Base-by-base conservation (phyloP, 2,329 filamentous ascomycete species). In the Epichloe glyceriae region DNA sequence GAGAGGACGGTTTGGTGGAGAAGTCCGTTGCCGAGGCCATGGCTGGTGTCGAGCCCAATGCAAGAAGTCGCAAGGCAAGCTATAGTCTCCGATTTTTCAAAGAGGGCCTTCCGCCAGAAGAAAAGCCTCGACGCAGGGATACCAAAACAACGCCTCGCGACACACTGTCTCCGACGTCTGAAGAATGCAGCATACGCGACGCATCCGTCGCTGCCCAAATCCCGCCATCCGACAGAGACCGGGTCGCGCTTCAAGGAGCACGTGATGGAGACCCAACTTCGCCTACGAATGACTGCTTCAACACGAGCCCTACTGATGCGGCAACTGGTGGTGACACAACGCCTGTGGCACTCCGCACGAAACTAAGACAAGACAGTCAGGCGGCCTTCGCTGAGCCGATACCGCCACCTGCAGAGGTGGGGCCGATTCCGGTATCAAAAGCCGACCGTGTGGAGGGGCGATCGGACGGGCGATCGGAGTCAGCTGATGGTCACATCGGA, bases 51-150 rank as follows among this genome's bases (percentile, higher is more conserved):
- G 80, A 83, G 58, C 78, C 72, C 58, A 82, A 78, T 60, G 76
- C 76, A 44, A 76, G 81, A 49, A 86, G 80, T 59, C 76, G 81
- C 56, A 85, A 84, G 64, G 76, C 81, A 39, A 84, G 80, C 58
- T 80, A 84, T 62, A 82, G 79, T 56, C 67, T 85, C 52, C 73
- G 81, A 2, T 81, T 84, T 58, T 85, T 85, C 69, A 81, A 79
- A 54, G 80, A 84, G 62, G 80, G 79, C 35, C 66, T 83, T 17
- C 78, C 79, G n/a, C 61, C 64, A 3, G 76, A 81, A 49, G 78
- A 83, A 43, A 76, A 76, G 59, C 61, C 65, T 41, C 77, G 75
- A 57, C 76, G 73, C 57, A 76, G 70, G 56, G 80, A 80, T 11
- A 62, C 63, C 34, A 69, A 60, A 44, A 54, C 58, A 4, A 54